Conservation (phyloP, 83 land plant species). For the Picea abies region DNA sequence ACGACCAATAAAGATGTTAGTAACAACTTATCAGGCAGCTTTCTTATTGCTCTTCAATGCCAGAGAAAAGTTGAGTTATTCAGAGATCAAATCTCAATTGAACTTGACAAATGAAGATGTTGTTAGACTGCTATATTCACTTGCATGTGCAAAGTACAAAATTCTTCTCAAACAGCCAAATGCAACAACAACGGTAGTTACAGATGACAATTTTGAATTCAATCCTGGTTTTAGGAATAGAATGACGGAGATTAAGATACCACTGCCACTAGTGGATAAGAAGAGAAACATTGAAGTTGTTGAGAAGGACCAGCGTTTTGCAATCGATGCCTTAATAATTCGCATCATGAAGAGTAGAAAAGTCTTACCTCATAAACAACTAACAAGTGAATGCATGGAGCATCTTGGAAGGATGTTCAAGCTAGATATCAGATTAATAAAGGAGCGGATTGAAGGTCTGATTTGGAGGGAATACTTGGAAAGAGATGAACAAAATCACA, state of each 20-base stretch:
- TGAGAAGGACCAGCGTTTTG: conserved; percentile 76
- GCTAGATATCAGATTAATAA: conserved; percentile 74
- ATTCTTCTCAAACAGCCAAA: conserved; percentile 65
- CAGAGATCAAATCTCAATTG: conserved; percentile 75
- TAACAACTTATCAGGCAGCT: conserved; percentile 91
- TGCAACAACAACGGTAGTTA: conserved; percentile 37
- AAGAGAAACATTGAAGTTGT: conserved; percentile 86
- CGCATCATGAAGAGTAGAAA: conserved; percentile 93
- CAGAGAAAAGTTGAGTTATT: conserved; percentile 72
- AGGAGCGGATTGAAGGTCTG: conserved; percentile 72
- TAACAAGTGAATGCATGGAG: conserved; percentile 85
- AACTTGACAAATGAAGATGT: conserved; percentile 82
- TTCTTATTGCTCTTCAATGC: conserved; percentile 79
- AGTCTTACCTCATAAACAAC: conserved; percentile 65
- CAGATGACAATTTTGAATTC: conserved; percentile 67
- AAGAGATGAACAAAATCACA: conserved; percentile 68
- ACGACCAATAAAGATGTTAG: conserved; percentile 79
- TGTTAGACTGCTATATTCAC: conserved; percentile 69
- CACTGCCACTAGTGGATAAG: conserved; percentile 78
- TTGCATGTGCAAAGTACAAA: conserved; percentile 80
- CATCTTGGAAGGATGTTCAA: conserved; percentile 86
- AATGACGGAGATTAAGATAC: conserved; percentile 68
- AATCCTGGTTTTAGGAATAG: conserved; percentile 70
- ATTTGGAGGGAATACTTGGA: conserved; percentile 67
- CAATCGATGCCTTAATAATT: conserved; percentile 90